Conservation (phyloP, 495 filamentous ascomycete genomes). For the Aspergillus incahuasiensis region DNA sequence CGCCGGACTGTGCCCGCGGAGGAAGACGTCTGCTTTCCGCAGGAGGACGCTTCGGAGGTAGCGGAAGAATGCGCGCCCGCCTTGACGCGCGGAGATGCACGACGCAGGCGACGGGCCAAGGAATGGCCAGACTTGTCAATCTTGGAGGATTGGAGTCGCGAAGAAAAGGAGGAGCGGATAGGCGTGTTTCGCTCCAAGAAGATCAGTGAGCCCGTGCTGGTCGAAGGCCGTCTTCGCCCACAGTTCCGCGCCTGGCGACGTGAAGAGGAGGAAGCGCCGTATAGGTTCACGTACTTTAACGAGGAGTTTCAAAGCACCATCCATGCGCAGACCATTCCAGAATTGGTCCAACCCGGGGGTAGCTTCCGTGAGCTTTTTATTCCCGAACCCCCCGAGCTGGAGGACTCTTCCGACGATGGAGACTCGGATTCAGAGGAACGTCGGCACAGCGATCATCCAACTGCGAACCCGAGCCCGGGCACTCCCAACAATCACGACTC, state of each 20-base stretch:
- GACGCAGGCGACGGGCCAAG: slow-evolving; percentile 50
- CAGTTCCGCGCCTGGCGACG: slow-evolving; percentile 77
- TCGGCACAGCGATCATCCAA: slow-evolving; percentile 20
- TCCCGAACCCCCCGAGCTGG: slow-evolving; percentile 62
- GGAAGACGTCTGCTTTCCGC: slow-evolving; percentile 92
- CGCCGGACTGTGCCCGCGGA: slow-evolving; percentile 57
- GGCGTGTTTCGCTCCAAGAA: slow-evolving; percentile 86
- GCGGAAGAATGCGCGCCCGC: slow-evolving; percentile 66
- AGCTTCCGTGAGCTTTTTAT: slow-evolving; percentile 82
- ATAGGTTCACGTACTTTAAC: slow-evolving; percentile 97
- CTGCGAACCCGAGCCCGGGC: slow-evolving; percentile 2
- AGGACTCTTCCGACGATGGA: slow-evolving; percentile 60
- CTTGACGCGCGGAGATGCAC: slow-evolving; percentile 39
- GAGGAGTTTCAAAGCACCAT: slow-evolving; percentile 92
- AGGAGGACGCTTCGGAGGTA: slow-evolving; percentile 69
- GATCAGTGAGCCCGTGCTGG: slow-evolving; percentile 86
- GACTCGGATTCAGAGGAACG: slow-evolving; percentile 55
- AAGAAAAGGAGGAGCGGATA: slow-evolving; percentile 86
- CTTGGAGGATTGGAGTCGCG: slow-evolving; percentile 83
- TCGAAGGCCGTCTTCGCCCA: slow-evolving; percentile 82
- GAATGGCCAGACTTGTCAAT: slow-evolving; percentile 69
- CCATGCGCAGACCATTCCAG: slow-evolving; percentile 90
- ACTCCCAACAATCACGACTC: slow-evolving; percentile 8
- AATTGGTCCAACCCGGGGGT: slow-evolving; percentile 76
- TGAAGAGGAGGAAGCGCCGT: slow-evolving; percentile 85